Percentiles rank a stretch among this genome's conserved stretches.
Conservation (phyloP, 805 yeast genomes). For the Lipomyces sp. region DNA sequence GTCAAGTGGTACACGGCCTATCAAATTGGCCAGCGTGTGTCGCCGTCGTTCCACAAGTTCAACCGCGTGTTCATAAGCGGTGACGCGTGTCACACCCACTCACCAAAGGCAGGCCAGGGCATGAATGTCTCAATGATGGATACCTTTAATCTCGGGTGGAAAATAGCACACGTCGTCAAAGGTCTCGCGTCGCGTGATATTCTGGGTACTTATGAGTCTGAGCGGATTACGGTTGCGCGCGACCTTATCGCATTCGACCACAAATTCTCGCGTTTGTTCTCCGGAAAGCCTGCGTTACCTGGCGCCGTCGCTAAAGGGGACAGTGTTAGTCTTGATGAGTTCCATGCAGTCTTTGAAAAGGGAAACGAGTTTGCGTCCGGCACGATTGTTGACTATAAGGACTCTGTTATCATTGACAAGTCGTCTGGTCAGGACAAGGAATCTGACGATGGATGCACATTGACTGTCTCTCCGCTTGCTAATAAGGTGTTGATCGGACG, state of each 20-base stretch:
- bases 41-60: conserved; percentile 30
- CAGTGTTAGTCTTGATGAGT: conserved; percentile 36
- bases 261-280: conserved; percentile 35
- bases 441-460: neutral
- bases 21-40: conserved; percentile 38
- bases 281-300: conserved; percentile 35
- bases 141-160: conserved; percentile 38
- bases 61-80: conserved; percentile 39
- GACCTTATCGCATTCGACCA: conserved; percentile 39
- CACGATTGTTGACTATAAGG: conserved; percentile 35
- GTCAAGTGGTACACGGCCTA: conserved; percentile 26
- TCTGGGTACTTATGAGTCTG: conserved; percentile 36
- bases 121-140: conserved; percentile 38
- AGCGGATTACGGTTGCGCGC: conserved; percentile 36
- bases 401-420: conserved; percentile 29
- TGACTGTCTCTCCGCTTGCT: conserved; percentile 25
- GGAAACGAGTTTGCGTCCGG: conserved; percentile 39
- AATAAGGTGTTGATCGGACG: conserved; percentile 35
- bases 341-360: conserved; percentile 33
- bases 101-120: conserved; percentile 41
- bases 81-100: conserved; percentile 32
- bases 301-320: conserved; percentile 15
- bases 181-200: conserved; percentile 33
- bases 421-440: conserved; percentile 1
- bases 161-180: conserved; percentile 36